A percentile compares a stretch with the other conserved stretches of the same genome.
Conservation (phyloP, 805 yeast genomes). For the Zygotorulaspora florentina region DNA sequence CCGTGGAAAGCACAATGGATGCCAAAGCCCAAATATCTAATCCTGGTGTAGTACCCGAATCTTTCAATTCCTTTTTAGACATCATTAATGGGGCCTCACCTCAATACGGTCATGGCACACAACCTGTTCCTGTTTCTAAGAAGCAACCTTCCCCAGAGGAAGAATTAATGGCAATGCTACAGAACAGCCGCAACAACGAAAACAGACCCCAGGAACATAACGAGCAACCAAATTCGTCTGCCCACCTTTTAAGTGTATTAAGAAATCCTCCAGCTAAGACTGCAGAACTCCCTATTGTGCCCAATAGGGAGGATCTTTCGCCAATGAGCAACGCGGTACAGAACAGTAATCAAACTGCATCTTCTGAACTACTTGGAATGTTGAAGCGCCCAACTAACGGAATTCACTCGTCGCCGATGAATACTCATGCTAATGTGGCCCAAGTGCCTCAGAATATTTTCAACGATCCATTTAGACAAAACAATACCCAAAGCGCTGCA, state of each 20-base stretch:
- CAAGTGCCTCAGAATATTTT: slow-evolving; percentile 3
- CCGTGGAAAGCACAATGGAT: not conserved
- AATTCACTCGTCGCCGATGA: not conserved
- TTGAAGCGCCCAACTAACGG: slow-evolving; percentile 16
- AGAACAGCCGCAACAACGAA: slow-evolving; percentile 1
- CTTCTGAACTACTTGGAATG: slow-evolving; percentile 20
- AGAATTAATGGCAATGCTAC: slow-evolving; percentile 13
- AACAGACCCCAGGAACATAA: not conserved
- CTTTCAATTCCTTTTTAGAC: slow-evolving; percentile 7
- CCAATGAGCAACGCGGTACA: not conserved
- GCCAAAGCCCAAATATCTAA: slow-evolving; percentile 10
- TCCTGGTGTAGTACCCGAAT: slow-evolving; percentile 21
- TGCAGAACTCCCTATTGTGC: not conserved
- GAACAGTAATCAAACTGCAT: slow-evolving; percentile 11
- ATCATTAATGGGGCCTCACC: slow-evolving; percentile 4
- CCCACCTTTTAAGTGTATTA: slow-evolving; percentile 8
- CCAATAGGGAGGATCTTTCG: not conserved
- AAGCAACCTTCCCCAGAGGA: slow-evolving; percentile 12
- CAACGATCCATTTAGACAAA: slow-evolving; percentile 3
- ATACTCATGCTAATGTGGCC: not conserved
- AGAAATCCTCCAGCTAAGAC: slow-evolving; percentile 2
- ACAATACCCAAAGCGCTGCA: slow-evolving; percentile 1
- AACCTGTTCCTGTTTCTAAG: not conserved
- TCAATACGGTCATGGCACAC: not conserved
- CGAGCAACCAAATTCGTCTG: slow-evolving; percentile 4